A percentile compares a stretch with the other conserved stretches of the same genome.
Evolutionary conservation across 495 filamentous ascomycete species (phyloP).

Genomic region (Penicillium dipodomyicola): DNA sequence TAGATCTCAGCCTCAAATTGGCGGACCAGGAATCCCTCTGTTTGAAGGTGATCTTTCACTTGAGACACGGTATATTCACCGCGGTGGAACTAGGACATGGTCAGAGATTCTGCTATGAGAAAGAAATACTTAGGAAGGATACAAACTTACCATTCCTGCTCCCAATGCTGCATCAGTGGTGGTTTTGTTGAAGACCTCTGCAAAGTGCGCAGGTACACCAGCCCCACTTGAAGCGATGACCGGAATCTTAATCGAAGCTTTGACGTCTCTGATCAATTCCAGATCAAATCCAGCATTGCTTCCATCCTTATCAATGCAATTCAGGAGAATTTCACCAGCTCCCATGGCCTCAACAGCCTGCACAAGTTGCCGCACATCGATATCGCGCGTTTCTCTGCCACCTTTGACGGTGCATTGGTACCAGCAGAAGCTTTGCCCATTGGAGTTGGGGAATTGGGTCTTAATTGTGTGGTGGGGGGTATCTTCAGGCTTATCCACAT

Average conservation of each 20-base stretch:
- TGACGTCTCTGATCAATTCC: conserved; percentile 86
- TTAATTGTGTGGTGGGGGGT: conserved; percentile 77
- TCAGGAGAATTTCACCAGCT: conserved; percentile 88
- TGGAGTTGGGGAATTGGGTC: conserved; percentile 66
- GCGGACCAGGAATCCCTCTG: conserved; percentile 70
- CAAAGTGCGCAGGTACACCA: conserved; percentile 84
- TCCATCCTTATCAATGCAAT: conserved; percentile 97
- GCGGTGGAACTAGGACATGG: conserved; percentile 69
- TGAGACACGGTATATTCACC: conserved; percentile 91
- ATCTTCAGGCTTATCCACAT: conserved; percentile 67
- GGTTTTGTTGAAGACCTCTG: conserved; percentile 83
- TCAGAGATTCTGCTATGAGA: conserved; percentile 11
- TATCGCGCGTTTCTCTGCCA: conserved; percentile 82
- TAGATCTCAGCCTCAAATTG: conserved; percentile 58
- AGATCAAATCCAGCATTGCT: conserved; percentile 94
- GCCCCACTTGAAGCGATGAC: conserved; percentile 96
- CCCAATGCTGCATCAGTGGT: conserved; percentile 89
- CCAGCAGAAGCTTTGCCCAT: conserved; percentile 85
- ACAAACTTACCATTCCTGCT: conserved; percentile 76
- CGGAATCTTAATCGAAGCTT: conserved; percentile 78
- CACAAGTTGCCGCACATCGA: conserved; percentile 85
- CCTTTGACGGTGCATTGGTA: conserved; percentile 98
- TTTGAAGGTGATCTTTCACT: conserved; percentile 81
- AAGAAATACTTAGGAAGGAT: no score
- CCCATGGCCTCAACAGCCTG: conserved; percentile 95